A percentile compares a stretch with the other conserved stretches of the same genome.
These are phyloP conservation scores for Adenanthera pavonina DNA, from an alignment of 306 rosid genomes.

Conservation along the genomic window DNA sequence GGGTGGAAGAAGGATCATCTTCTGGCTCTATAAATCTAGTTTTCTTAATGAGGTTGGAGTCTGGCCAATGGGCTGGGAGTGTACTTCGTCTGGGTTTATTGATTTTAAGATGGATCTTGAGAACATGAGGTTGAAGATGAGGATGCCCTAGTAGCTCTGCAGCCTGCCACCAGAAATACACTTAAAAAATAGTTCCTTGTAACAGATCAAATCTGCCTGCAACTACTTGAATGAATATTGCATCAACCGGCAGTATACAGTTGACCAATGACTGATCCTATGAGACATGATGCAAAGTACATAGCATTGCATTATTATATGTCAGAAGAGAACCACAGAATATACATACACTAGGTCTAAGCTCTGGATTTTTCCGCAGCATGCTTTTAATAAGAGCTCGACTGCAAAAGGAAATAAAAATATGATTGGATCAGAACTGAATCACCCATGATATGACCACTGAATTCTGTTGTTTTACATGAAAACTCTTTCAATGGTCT, in stretches of 20 bases:
- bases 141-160: constrained; percentile 86
- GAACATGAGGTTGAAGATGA: constrained; percentile 80
- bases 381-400: constrained; percentile 94
- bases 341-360: constrained; percentile 91
- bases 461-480: constrained; percentile 15
- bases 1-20: constrained; percentile 43
- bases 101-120: constrained; percentile 81
- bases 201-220: constrained; percentile 27
- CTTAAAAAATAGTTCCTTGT: constrained; percentile 43
- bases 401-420: constrained; percentile 61
- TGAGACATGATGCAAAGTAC: constrained; percentile 16
- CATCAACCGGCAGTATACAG: not conserved
- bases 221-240: constrained; percentile 5
- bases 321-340: constrained; percentile 36
- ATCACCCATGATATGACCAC: constrained; percentile 24
- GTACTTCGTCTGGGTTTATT: constrained; percentile 72
- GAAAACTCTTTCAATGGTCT: constrained; percentile 31
- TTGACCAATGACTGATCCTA: constrained; percentile 3
- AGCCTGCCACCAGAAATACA: constrained; percentile 68
- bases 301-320: constrained; percentile 39
- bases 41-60: constrained; percentile 64
- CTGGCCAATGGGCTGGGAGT: constrained; percentile 64
- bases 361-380: constrained; percentile 99
- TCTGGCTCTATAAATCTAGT: constrained; percentile 75
- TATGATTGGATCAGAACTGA: constrained; percentile 34